phyloP scores from a whole-genome alignment of 2,329 filamentous ascomycete species.

The Microsporum canis region DNA sequence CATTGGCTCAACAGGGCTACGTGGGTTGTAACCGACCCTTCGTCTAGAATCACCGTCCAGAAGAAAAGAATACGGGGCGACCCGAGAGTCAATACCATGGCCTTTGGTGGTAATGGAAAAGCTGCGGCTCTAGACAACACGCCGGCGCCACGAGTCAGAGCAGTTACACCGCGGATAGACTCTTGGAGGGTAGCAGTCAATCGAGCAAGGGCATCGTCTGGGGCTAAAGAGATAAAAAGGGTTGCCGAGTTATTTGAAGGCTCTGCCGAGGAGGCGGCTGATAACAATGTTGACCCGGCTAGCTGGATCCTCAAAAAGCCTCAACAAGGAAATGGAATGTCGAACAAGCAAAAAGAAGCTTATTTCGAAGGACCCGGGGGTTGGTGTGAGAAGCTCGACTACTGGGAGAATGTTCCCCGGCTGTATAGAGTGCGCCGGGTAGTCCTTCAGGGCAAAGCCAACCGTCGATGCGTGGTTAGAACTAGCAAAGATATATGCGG shows the following conservation, averaged over 20 bases:
- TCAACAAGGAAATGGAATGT: conserved; percentile 29
- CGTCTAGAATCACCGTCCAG: conserved; percentile 26
- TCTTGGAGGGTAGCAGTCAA: conserved; percentile 33
- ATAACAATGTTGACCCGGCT: conserved; percentile 30
- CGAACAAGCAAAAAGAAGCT: conserved; percentile 25
- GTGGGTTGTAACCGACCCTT: conserved; percentile 31
- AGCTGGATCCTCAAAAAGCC: conserved; percentile 33
- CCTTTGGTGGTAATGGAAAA: conserved; percentile 18
- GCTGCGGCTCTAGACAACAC: conserved; percentile 13
- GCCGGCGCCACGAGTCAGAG: conserved; percentile 12
- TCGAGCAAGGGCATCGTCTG: conserved; percentile 22
- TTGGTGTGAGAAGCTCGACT: conserved; percentile 30
- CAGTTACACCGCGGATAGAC: conserved; percentile 24
- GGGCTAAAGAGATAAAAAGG: conserved; percentile 22
- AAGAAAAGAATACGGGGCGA: conserved; percentile 26
- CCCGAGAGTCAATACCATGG: conserved; percentile 25
- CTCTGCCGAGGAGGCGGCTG: conserved; percentile 29
- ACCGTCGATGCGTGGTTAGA: conserved; percentile 25
- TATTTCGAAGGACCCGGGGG: conserved; percentile 32
- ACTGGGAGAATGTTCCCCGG: conserved; percentile 29
- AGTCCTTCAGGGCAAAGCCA: conserved; percentile 27
- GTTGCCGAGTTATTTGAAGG: conserved; percentile 24
- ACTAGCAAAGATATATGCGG: conserved; percentile 17
- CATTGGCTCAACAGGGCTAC: conserved; percentile 34
- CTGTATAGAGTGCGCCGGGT: conserved; percentile 29